phyloP scores from a whole-genome alignment of 257 asterid genomes.

The Thymus quinquecostatus region DNA sequence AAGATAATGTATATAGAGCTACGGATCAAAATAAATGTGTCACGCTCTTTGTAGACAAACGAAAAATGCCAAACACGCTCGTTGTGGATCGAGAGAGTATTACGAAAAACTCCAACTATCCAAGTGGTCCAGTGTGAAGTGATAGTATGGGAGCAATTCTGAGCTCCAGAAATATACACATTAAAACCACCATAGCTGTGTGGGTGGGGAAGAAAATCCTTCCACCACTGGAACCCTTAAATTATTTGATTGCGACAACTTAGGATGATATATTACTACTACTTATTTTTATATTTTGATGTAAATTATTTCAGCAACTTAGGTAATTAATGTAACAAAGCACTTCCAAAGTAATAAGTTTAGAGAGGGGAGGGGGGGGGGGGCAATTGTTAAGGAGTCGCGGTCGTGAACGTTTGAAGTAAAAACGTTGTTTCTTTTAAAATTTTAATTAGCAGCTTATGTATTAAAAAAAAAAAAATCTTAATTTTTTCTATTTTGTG shows the following conservation, averaged over 20 bases:
- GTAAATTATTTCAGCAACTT: background rate
- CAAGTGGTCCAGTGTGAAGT: conserved; percentile 3
- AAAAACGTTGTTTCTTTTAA: background rate
- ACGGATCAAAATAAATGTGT: too few relatives aligned
- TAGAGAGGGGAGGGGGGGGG: too few relatives aligned
- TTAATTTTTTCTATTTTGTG: conserved; percentile 1
- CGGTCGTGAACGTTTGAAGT: background rate
- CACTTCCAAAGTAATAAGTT: background rate
- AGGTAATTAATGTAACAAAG: background rate
- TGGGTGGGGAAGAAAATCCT: too few relatives aligned
- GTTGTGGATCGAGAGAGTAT: too few relatives aligned
- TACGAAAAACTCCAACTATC: background rate
- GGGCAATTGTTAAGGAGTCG: background rate
- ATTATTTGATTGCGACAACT: background rate
- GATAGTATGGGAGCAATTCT: background rate
- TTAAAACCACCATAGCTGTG: background rate
- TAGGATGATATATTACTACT: background rate
- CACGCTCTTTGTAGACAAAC: too few relatives aligned
- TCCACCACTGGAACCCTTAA: background rate
- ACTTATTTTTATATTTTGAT: background rate
- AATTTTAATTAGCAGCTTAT: too few relatives aligned
- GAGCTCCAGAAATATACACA: background rate
- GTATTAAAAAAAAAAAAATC: too few relatives aligned
- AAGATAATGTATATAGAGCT: too few relatives aligned
- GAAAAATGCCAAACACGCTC: too few relatives aligned